Conservation (phyloP, 129 eudicot species). For the Chrysanthemum seticuspe region DNA sequence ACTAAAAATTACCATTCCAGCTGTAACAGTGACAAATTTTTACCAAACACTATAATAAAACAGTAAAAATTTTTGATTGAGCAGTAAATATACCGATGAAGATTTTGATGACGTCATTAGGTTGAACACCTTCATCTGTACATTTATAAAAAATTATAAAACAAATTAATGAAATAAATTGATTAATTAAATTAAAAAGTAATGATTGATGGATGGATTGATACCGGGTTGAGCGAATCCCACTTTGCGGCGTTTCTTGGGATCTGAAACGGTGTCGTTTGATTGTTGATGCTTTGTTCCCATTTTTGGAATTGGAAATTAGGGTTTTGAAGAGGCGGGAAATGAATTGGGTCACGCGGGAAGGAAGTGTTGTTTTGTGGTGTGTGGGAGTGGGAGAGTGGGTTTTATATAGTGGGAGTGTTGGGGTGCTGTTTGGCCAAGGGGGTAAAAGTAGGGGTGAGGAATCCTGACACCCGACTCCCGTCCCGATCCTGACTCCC, state of each 20-base stretch:
- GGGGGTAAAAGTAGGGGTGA: too few relatives aligned
- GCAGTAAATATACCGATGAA: slow-evolving; percentile 79
- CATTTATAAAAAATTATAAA: background rate
- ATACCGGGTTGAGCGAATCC: slow-evolving; percentile 61
- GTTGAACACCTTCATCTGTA: slow-evolving; percentile 70
- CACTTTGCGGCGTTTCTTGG: slow-evolving; percentile 61
- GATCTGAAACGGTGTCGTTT: slow-evolving; percentile 49
- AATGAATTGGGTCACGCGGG: slow-evolving; percentile 12
- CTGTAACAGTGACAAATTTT: too few relatives aligned
- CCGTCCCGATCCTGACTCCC: too few relatives aligned
- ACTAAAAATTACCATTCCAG: too few relatives aligned
- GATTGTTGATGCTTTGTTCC: slow-evolving; percentile 75
- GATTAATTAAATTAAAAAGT: background rate
- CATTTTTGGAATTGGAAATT: slow-evolving; percentile 38
- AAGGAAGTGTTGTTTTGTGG: too few relatives aligned
- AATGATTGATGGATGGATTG: background rate
- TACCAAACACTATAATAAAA: too few relatives aligned
- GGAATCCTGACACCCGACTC: too few relatives aligned
- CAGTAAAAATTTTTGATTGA: too few relatives aligned
- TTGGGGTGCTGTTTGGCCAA: too few relatives aligned
- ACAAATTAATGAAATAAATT: slow-evolving; percentile 5
- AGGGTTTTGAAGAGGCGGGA: slow-evolving; percentile 86
- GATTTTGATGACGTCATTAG: slow-evolving; percentile 75
- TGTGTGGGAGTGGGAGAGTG: too few relatives aligned
- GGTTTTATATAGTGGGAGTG: too few relatives aligned